Percentiles rank a stretch among this genome's conserved stretches.
Conservation (phyloP, 2,329 filamentous ascomycete genomes). For the Cladosporium sp. region DNA sequence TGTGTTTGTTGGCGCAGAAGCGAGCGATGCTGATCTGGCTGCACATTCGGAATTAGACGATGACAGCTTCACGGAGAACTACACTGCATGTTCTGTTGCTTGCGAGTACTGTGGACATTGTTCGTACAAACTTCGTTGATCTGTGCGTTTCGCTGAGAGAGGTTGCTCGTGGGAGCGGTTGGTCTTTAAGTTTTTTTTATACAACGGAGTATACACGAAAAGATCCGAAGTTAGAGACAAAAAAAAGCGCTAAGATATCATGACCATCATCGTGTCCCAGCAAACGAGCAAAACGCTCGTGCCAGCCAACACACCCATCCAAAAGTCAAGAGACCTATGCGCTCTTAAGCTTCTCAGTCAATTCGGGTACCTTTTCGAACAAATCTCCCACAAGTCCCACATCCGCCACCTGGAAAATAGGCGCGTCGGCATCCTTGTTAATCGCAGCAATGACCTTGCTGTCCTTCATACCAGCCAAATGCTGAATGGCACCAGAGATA, state of each 20-base stretch:
- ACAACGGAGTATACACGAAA: constrained; percentile 2
- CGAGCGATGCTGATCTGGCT: background rate
- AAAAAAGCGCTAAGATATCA: constrained; percentile 14
- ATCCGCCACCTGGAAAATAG: constrained; percentile 97
- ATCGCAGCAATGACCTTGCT: constrained; percentile 99
- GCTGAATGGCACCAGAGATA: constrained; percentile 96
- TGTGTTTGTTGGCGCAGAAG: background rate
- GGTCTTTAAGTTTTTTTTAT: background rate
- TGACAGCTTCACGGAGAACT: constrained; percentile 17
- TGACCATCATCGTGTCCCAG: constrained; percentile 6
- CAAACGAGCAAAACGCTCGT: background rate
- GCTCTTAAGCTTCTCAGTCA: constrained; percentile 88
- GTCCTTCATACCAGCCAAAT: constrained; percentile 99
- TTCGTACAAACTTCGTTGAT: constrained; percentile 1
- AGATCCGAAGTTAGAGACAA: background rate
- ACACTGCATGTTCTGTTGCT: constrained; percentile 22
- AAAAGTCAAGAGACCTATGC: background rate
- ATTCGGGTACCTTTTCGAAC: constrained; percentile 91
- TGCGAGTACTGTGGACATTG: constrained; percentile 24
- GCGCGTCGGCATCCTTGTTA: constrained; percentile 96
- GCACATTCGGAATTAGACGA: constrained; percentile 19
- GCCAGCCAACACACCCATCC: background rate
- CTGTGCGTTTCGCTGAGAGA: background rate
- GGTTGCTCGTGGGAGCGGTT: background rate
- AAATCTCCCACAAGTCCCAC: constrained; percentile 93